phyloP scores from a whole-genome alignment of 129 eudicot genomes.

The Saussurea involucrata region DNA sequence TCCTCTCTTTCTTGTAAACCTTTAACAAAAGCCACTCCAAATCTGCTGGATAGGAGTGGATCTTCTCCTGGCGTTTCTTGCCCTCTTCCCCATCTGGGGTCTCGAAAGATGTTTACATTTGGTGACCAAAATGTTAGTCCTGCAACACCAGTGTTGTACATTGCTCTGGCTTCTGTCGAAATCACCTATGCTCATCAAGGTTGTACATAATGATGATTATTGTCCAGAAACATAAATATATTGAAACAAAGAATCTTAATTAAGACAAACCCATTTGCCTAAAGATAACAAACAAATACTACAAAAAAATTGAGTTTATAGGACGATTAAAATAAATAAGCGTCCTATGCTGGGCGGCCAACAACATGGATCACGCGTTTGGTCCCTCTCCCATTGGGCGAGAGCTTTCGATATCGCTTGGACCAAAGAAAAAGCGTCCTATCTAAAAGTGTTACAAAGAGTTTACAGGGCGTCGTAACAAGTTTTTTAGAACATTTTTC shows the following conservation, averaged over 20 bases:
- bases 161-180: slow-evolving; percentile 76
- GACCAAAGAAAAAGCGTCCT: too few species aligned
- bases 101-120: slow-evolving; percentile 63
- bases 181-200: slow-evolving; percentile 46
- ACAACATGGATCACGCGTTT: too few species aligned
- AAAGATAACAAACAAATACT: too few species aligned
- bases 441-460: too few species aligned
- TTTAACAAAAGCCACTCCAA: slow-evolving; percentile 43
- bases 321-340: too few species aligned
- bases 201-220: neutral
- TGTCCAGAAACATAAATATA: neutral
- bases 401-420: too few species aligned
- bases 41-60: slow-evolving; percentile 48
- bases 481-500: too few species aligned
- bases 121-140: slow-evolving; percentile 77
- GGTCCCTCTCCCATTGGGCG: too few species aligned
- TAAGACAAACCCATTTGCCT: neutral
- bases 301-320: too few species aligned
- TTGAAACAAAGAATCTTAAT: neutral
- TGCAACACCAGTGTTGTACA: slow-evolving; percentile 63
- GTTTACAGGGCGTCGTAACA: too few species aligned
- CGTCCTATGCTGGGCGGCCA: too few species aligned
- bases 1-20: slow-evolving; percentile 64
- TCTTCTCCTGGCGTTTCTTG: slow-evolving; percentile 87
- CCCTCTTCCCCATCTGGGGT: slow-evolving; percentile 84